Evolutionary conservation across 192 early-diverging fungal genomes (phyloP).

Genomic region (Phlyctochytrium arcticum): DNA sequence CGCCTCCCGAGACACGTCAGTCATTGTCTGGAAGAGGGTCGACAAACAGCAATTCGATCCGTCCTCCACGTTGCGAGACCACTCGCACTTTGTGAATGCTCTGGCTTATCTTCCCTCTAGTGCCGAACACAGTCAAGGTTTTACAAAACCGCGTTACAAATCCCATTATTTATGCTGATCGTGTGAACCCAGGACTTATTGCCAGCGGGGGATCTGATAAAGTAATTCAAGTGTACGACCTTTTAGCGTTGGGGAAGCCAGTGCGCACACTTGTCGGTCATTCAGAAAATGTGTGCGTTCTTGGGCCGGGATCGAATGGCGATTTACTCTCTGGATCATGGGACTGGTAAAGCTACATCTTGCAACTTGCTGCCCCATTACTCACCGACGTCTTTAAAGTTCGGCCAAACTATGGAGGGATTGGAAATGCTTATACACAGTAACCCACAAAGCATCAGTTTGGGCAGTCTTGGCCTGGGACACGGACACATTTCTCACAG

Average conservation of each 20-base stretch:
- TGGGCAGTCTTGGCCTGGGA: conserved; percentile 84
- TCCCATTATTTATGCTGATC: not conserved
- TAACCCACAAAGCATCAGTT: conserved; percentile 77
- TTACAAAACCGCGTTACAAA: not conserved
- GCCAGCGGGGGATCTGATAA: conserved; percentile 82
- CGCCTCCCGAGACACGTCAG: conserved; percentile 26
- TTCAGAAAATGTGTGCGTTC: conserved; percentile 78
- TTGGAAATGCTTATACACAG: conserved; percentile 61
- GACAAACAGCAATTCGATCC: conserved; percentile 47
- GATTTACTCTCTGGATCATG: conserved; percentile 92
- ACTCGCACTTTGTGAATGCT: conserved; percentile 77
- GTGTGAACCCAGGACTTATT: conserved; percentile 60
- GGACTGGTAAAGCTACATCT: conserved; percentile 70
- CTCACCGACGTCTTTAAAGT: conserved; percentile 34
- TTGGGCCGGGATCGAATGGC: conserved; percentile 58
- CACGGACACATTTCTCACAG: conserved; percentile 71
- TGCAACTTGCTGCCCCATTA: not conserved
- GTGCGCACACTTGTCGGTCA: conserved; percentile 75
- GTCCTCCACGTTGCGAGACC: conserved; percentile 54
- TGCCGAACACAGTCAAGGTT: conserved; percentile 59
- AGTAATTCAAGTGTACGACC: conserved; percentile 76
- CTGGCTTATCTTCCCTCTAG: conserved; percentile 60
- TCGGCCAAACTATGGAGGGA: conserved; percentile 89
- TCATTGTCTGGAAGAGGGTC: conserved; percentile 66
- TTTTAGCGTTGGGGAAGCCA: conserved; percentile 48